A percentile compares a stretch with the other conserved stretches of the same genome.
These are phyloP conservation scores for Plenodomus tracheiphilus DNA, from an alignment of 2,329 filamentous ascomycete genomes.

Conservation along the genomic window DNA sequence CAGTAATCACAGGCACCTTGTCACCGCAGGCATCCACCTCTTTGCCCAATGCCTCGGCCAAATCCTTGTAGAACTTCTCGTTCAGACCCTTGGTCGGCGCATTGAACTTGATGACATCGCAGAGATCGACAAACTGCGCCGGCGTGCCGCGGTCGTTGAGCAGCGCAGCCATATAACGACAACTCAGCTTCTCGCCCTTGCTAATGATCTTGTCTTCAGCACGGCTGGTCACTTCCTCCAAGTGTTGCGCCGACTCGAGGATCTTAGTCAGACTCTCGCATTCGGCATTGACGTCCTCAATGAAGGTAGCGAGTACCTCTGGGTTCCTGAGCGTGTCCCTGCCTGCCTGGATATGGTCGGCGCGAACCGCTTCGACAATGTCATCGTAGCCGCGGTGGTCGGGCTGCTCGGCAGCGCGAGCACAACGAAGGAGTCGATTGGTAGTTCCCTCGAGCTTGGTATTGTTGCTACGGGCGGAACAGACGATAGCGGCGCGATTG, in stretches of 20 bases:
- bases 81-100: slow-evolving; percentile 44
- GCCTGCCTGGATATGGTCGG: slow-evolving; percentile 78
- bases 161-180: slow-evolving; percentile 84
- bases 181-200: slow-evolving; percentile 94
- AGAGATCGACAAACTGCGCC: slow-evolving; percentile 87
- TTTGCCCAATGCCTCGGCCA: slow-evolving; percentile 47
- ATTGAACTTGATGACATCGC: slow-evolving; percentile 74
- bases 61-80: slow-evolving; percentile 52
- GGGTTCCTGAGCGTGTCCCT: slow-evolving; percentile 50
- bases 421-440: slow-evolving; percentile 63
- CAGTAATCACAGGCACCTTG: slow-evolving; percentile 64
- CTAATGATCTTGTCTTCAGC: slow-evolving; percentile 77
- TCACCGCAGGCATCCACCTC: slow-evolving; percentile 49
- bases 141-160: slow-evolving; percentile 79
- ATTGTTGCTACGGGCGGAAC: slow-evolving; percentile 90
- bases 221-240: slow-evolving; percentile 56
- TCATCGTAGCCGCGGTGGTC: slow-evolving; percentile 63
- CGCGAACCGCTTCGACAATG: slow-evolving; percentile 78
- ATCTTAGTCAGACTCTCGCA: slow-evolving; percentile 81
- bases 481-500: slow-evolving; percentile 86
- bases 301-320: slow-evolving; percentile 58
- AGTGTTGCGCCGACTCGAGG: slow-evolving; percentile 63
- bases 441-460: slow-evolving; percentile 96
- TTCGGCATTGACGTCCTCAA: slow-evolving; percentile 71
- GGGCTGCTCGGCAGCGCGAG: slow-evolving; percentile 50